Conservation (phyloP, 129 eudicot species). For the Ambrosia trifida region DNA sequence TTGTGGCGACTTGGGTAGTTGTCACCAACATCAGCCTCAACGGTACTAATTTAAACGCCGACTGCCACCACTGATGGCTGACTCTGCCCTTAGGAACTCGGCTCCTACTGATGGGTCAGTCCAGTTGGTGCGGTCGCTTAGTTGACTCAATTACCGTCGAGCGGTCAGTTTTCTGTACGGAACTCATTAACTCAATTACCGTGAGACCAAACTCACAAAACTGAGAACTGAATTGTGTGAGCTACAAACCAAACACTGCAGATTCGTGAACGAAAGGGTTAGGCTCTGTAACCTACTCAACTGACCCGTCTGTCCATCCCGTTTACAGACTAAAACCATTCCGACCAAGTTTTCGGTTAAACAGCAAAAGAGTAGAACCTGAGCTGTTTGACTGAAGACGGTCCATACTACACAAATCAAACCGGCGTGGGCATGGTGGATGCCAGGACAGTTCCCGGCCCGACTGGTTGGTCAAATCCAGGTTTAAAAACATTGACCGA, state of each 20-base stretch:
- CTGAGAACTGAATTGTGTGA: neutral
- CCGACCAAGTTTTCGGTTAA: neutral
- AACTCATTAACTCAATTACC: too few species aligned
- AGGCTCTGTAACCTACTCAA: neutral
- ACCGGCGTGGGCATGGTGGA: neutral
- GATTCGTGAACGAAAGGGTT: neutral
- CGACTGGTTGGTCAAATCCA: neutral
- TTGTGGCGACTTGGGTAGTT: neutral
- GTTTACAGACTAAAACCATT: neutral
- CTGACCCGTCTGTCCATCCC: neutral
- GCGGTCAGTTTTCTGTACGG: too few species aligned
- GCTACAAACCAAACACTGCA: neutral
- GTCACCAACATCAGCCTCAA: too few species aligned
- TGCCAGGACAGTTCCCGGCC: too few species aligned
- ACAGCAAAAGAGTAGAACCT: neutral
- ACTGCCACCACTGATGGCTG: too few species aligned
- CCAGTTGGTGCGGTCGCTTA: too few species aligned
- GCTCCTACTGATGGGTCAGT: too few species aligned
- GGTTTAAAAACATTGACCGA: neutral
- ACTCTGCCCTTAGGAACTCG: too few species aligned
- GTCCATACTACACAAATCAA: neutral
- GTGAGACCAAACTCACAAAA: neutral
- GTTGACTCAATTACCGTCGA: too few species aligned
- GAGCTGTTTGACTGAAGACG: neutral
- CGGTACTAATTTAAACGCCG: too few species aligned